Evolutionary conservation across 805 yeast genomes (phyloP).

Genomic region (Metschnikowia lachancei): DNA sequence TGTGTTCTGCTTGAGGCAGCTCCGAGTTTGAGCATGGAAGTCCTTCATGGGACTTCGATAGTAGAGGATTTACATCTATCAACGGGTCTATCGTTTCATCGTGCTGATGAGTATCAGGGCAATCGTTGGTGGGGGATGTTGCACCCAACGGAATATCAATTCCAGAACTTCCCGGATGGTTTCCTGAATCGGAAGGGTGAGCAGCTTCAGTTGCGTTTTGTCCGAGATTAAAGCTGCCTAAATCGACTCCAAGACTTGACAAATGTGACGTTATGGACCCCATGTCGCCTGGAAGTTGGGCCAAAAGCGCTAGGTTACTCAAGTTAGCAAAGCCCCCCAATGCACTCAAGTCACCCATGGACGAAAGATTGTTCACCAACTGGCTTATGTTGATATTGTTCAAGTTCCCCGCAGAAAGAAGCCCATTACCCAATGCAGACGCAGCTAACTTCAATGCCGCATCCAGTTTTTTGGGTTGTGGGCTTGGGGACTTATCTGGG

Average conservation of each 20-base stretch:
- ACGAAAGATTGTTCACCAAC: constrained; percentile 39
- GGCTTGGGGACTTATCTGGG: constrained; percentile 26
- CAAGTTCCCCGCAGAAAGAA: constrained; percentile 34
- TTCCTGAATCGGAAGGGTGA: neutral
- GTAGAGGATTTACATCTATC: constrained; percentile 3
- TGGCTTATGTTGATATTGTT: constrained; percentile 44
- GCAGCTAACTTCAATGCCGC: constrained; percentile 7
- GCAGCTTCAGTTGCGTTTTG: neutral
- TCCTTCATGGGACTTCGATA: neutral
- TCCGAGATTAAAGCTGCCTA: constrained; percentile 7
- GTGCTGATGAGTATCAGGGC: neutral
- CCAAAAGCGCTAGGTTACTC: constrained; percentile 41
- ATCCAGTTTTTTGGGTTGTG: constrained; percentile 7
- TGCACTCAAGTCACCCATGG: constrained; percentile 34
- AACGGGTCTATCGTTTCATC: constrained; percentile 1
- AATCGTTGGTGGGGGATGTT: neutral
- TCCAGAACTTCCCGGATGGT: neutral
- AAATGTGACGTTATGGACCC: constrained; percentile 32
- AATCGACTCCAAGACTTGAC: constrained; percentile 9
- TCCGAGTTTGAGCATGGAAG: neutral
- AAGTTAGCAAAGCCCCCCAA: constrained; percentile 40
- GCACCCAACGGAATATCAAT: neutral
- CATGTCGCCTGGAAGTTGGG: constrained; percentile 42
- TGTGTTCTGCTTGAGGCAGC: neutral
- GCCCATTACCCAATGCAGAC: constrained; percentile 14